These are phyloP conservation scores for Pythium folliculosum DNA, from an alignment of 352 stramenopile genomes.

Conservation along the genomic window DNA sequence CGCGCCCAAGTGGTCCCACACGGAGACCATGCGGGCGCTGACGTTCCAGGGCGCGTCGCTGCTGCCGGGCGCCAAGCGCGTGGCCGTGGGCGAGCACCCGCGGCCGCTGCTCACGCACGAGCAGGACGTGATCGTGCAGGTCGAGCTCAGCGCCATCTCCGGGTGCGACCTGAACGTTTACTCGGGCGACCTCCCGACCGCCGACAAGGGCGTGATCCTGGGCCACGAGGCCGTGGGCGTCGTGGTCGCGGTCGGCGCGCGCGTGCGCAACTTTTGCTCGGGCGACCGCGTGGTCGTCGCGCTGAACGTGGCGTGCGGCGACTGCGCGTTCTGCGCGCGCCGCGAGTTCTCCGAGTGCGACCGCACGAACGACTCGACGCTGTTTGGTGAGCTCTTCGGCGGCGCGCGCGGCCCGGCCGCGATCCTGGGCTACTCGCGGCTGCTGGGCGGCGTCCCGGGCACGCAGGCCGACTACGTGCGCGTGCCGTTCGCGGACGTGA, in stretches of 20 bases:
- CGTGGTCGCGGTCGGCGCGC: slow-evolving; percentile 35
- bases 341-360: slow-evolving; percentile 46
- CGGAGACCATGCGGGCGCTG: slow-evolving; percentile 39
- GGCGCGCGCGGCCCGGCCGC: slow-evolving; percentile 32
- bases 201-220: slow-evolving; percentile 41
- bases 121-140: slow-evolving; percentile 35
- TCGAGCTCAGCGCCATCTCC: slow-evolving; percentile 40
- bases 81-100: slow-evolving; percentile 28
- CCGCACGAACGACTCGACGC: slow-evolving; percentile 42
- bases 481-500: slow-evolving; percentile 53
- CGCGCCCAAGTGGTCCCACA: slow-evolving; percentile 29
- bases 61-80: slow-evolving; percentile 19
- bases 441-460: slow-evolving; percentile 44
- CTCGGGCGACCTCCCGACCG: slow-evolving; percentile 39
- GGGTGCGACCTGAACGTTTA: slow-evolving; percentile 43
- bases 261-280: slow-evolving; percentile 33
- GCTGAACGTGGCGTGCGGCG: slow-evolving; percentile 42
- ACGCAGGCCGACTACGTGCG: slow-evolving; percentile 54
- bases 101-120: slow-evolving; percentile 33
- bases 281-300: slow-evolving; percentile 50
- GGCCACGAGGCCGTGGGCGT: slow-evolving; percentile 48
- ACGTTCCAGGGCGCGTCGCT: slow-evolving; percentile 27
- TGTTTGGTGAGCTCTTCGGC: slow-evolving; percentile 43
- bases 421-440: slow-evolving; percentile 40
- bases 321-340: slow-evolving; percentile 38